phyloP scores from a whole-genome alignment of 2,329 filamentous ascomycete species.

The Zymoseptoria pseudotritici region DNA sequence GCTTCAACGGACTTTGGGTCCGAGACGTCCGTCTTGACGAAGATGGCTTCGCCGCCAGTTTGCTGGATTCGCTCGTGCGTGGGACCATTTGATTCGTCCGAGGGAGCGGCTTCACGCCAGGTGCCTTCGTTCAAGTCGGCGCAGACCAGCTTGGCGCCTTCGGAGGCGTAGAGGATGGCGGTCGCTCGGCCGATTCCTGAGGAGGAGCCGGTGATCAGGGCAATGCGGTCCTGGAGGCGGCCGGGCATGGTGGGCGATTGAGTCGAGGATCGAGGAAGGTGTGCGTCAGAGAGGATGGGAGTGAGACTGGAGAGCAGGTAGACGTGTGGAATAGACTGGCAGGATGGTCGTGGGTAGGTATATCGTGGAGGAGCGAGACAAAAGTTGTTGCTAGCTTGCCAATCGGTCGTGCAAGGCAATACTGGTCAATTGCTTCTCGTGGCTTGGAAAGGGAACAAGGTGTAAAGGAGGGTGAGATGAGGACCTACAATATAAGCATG shows the following conservation, averaged over 20 bases:
- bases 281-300: not conserved
- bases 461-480: no score
- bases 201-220: slow-evolving; percentile 30
- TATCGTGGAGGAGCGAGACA: not conserved
- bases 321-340: not conserved
- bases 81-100: slow-evolving; percentile 13
- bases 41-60: slow-evolving; percentile 18
- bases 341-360: not conserved
- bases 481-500: no score
- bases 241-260: slow-evolving; percentile 13
- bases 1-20: slow-evolving; percentile 23
- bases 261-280: not conserved
- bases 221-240: slow-evolving; percentile 21
- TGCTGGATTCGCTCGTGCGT: slow-evolving; percentile 15
- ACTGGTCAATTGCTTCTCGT: no score
- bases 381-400: not conserved
- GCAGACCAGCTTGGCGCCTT: slow-evolving; percentile 27
- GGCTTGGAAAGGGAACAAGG: no score
- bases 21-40: slow-evolving; percentile 29
- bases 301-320: not conserved
- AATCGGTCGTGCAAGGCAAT: no score
- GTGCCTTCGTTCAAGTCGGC: slow-evolving; percentile 14
- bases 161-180: slow-evolving; percentile 27
- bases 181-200: slow-evolving; percentile 30
- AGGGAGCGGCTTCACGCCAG: slow-evolving; percentile 12